Evolutionary conservation across 345 rosid species (phyloP), one percentile per base, ranked within the genome.

Genomic region (Moricandia moricandioides): DNA sequence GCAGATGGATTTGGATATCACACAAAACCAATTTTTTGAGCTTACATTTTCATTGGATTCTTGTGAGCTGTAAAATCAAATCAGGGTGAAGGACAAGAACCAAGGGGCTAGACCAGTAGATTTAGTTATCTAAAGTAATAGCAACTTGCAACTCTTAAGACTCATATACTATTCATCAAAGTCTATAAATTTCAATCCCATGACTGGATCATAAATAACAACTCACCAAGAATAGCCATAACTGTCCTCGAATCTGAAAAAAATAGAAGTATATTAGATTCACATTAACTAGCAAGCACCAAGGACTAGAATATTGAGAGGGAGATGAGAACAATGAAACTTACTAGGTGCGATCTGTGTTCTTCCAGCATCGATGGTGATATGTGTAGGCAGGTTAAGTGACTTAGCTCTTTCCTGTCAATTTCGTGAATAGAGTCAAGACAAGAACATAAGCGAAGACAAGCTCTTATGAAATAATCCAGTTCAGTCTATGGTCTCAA

Each of bases 151-250:
- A 51, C 55, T 21, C 70, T 57, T n/a, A 63, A 56, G 2, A 64
- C 14, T 40, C 47, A 39, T 10, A n/a, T n/a, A n/a, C 10, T 11
- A 39, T 40, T 40, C 47, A 64, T 58, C 35, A 21, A 51, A 55
- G 14, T 51, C 8, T 40, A 13, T 39, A 8, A 40, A 7, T 35
- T 14, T 49, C 47, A 72, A 17, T 31, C 35, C 0, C 35, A 31
- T 31, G 35, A 31, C 51, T 13, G 58, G 39, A 30, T 51, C 0
- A 51, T 14, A 67, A 52, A 49, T 27, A 71, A 29, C 30, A 77
- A 45, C 89, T 84, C 83, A 89, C 98, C 99, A 69, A 95, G 91
- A 82, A 95, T 87, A 62, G 99, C 97, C 99, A 95, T 95, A 77
- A 95, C 99, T 1, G 99, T 95, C 88, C 97, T 89, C 67, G 99